Evolutionary conservation across 2,329 filamentous ascomycete species (phyloP).

Genomic region (Bisporella sp.): DNA sequence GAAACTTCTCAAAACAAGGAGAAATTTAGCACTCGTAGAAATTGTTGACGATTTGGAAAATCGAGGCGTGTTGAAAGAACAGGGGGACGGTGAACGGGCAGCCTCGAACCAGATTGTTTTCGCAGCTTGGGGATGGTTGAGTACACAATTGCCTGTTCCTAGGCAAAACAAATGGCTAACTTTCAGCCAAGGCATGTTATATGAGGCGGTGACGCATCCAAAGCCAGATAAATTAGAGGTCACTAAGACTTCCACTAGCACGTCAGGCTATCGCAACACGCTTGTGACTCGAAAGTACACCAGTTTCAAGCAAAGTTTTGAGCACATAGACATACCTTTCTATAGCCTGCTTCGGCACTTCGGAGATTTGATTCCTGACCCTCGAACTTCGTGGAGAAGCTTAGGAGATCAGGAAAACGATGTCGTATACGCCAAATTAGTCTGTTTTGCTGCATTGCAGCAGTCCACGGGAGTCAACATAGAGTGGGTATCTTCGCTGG

Average conservation of each 20-base stretch:
- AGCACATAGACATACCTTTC: neutral
- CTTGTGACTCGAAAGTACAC: neutral
- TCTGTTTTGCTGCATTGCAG: neutral
- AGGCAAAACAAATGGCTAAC: neutral
- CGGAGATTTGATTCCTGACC: neutral
- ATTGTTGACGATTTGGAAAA: neutral
- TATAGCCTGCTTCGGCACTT: neutral
- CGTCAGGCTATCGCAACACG: neutral
- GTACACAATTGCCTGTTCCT: neutral
- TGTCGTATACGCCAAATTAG: neutral
- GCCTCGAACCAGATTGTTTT: neutral
- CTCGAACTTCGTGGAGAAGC: neutral
- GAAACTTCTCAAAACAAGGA: too few species aligned
- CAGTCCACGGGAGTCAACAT: slow-evolving; percentile 4
- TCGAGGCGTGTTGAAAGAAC: neutral
- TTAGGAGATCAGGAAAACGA: neutral
- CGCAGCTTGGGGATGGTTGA: slow-evolving; percentile 1
- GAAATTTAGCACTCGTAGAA: neutral
- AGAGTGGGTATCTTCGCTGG: slow-evolving; percentile 9
- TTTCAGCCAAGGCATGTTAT: neutral
- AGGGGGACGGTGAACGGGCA: neutral
- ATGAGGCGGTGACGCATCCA: neutral
- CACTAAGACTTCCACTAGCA: neutral
- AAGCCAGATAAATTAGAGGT: neutral
- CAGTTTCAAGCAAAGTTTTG: neutral